Evolutionary conservation across 1,284 basidiomycete species (phyloP).

Genomic region (Papiliotrema terrestris): DNA sequence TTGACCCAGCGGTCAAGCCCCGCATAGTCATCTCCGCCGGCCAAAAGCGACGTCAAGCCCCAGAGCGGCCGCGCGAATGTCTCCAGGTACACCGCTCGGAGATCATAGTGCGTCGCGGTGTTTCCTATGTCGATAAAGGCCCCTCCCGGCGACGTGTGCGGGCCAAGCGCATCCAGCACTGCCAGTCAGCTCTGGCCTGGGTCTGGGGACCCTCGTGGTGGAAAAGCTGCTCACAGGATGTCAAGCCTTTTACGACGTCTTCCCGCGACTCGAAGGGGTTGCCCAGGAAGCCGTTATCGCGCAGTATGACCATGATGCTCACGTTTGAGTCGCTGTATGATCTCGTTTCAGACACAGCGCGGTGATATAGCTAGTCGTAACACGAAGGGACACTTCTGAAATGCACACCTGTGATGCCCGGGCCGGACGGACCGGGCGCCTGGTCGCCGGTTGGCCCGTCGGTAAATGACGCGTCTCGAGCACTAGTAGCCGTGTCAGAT

Average conservation of each 20-base stretch:
- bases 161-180: conserved; percentile 63
- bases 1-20: conserved; percentile 63
- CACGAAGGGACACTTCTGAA: too few relatives aligned
- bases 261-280: conserved; percentile 61
- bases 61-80: conserved; percentile 72
- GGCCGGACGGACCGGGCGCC: too few relatives aligned
- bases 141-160: conserved; percentile 68
- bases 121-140: conserved; percentile 66
- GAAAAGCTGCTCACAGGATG: conserved; percentile 39
- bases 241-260: conserved; percentile 59
- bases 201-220: too few relatives aligned
- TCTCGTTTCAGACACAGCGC: too few relatives aligned
- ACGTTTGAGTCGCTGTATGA: too few relatives aligned
- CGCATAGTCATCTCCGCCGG: conserved; percentile 56
- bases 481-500: too few relatives aligned
- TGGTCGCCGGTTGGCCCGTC: too few relatives aligned
- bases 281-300: conserved; percentile 16
- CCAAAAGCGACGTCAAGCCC: conserved; percentile 65
- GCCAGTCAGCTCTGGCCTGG: neutral
- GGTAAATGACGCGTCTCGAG: too few relatives aligned
- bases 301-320: conserved; percentile 12
- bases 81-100: conserved; percentile 67
- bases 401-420: too few relatives aligned
- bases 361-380: too few relatives aligned
- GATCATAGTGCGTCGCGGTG: conserved; percentile 72